These are phyloP conservation scores for Lepiota brunneoincarnata DNA, from an alignment of 768 basidiomycete genomes.

Conservation along the genomic window DNA sequence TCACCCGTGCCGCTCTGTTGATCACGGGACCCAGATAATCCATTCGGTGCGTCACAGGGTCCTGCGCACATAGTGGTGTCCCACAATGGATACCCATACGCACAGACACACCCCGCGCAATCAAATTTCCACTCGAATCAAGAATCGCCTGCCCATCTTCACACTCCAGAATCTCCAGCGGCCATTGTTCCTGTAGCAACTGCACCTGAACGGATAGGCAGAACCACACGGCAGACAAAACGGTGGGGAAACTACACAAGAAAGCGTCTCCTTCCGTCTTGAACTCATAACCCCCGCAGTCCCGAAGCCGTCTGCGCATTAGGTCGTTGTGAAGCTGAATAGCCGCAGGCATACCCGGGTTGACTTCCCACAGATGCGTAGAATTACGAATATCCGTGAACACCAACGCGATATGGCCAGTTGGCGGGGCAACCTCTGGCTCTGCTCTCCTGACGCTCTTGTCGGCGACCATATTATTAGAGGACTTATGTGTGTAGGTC, in stretches of 20 bases:
- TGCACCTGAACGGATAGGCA: slow-evolving; percentile 82
- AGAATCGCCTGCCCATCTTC: slow-evolving; percentile 83
- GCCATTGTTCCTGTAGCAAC: slow-evolving; percentile 84
- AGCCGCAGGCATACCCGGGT: slow-evolving; percentile 92
- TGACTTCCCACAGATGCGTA: slow-evolving; percentile 94
- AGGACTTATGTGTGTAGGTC: slow-evolving; percentile 20
- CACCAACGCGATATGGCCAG: slow-evolving; percentile 85
- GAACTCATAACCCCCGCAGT: slow-evolving; percentile 96
- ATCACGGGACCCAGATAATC: slow-evolving; percentile 98
- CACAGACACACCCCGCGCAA: slow-evolving; percentile 88
- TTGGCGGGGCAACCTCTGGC: slow-evolving; percentile 80
- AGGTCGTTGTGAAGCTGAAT: slow-evolving; percentile 89
- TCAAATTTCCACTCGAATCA: slow-evolving; percentile 61
- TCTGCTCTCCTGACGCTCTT: slow-evolving; percentile 61
- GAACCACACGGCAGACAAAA: slow-evolving; percentile 87
- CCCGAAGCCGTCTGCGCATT: slow-evolving; percentile 78
- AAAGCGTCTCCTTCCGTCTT: slow-evolving; percentile 99
- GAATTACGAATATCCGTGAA: slow-evolving; percentile 99
- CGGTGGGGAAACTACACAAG: slow-evolving; percentile 95
- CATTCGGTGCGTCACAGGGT: slow-evolving; percentile 92
- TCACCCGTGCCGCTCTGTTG: slow-evolving; percentile 88
- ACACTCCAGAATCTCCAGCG: slow-evolving; percentile 87
- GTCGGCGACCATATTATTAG: slow-evolving; percentile 55
- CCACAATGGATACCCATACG: slow-evolving; percentile 99
- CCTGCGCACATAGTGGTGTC: slow-evolving; percentile 82